Evolutionary conservation across 2,329 filamentous ascomycete species (phyloP).

Genomic region (Knufia fluminis): DNA sequence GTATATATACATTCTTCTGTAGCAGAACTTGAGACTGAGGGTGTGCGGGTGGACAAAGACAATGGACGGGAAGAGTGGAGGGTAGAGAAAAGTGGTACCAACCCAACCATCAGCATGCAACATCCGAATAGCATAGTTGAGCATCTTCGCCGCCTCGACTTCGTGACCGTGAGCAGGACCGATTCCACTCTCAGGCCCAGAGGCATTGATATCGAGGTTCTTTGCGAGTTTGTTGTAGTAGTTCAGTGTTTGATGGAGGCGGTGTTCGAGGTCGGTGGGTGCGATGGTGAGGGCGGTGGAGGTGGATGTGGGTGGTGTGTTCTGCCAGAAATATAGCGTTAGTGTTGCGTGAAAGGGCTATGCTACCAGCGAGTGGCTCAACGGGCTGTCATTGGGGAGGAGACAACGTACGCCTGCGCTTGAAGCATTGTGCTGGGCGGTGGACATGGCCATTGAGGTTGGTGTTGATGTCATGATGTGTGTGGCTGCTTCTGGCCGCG

Average conservation of each 20-base stretch:
- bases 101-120: constrained; percentile 5
- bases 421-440: no score
- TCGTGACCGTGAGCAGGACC: constrained; percentile 1
- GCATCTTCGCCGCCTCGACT: not conserved
- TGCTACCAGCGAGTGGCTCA: no score
- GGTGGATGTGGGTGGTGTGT: not conserved
- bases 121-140: constrained; percentile 2
- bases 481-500: no score
- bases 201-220: not conserved
- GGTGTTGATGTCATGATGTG: no score
- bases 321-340: not conserved
- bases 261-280: not conserved
- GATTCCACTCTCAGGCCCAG: not conserved
- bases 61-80: not conserved
- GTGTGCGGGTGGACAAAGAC: not conserved
- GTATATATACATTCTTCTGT: not conserved
- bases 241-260: not conserved
- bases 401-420: no score
- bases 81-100: not conserved
- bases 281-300: not conserved
- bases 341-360: not conserved
- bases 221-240: not conserved
- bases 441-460: no score
- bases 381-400: no score
- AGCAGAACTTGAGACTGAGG: no score